These are phyloP conservation scores for Fraxinus platypoda DNA, from an alignment of 305 asterid genomes.

Conservation along the genomic window DNA sequence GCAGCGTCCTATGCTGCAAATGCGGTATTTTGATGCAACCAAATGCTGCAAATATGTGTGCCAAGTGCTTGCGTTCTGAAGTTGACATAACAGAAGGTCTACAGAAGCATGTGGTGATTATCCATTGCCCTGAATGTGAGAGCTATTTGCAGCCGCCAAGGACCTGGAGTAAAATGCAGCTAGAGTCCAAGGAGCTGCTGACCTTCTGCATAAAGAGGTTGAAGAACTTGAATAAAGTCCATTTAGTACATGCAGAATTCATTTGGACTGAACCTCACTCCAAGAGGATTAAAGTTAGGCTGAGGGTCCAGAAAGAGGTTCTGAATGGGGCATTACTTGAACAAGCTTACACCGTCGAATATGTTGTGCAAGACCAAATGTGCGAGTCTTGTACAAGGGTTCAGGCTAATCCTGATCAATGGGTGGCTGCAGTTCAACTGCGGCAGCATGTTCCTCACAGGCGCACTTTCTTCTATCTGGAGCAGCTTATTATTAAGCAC, in stretches of 20 bases:
- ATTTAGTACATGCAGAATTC: constrained; percentile 51
- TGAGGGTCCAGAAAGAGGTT: constrained; percentile 62
- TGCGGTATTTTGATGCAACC: constrained; percentile 62
- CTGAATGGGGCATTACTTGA: constrained; percentile 59
- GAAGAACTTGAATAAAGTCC: constrained; percentile 50
- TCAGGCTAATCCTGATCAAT: constrained; percentile 75
- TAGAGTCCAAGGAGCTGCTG: constrained; percentile 55
- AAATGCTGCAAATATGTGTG: constrained; percentile 62
- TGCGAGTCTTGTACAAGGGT: constrained; percentile 68
- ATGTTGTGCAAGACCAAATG: constrained; percentile 65
- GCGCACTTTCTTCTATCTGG: constrained; percentile 66
- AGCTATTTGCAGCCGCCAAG: constrained; percentile 55
- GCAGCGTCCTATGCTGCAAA: constrained; percentile 55
- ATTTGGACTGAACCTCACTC: constrained; percentile 66
- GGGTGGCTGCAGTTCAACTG: constrained; percentile 85
- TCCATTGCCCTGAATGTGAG: constrained; percentile 54
- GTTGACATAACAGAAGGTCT: constrained; percentile 59
- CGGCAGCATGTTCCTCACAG: constrained; percentile 76
- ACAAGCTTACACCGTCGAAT: constrained; percentile 55
- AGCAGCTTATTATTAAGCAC: constrained; percentile 61
- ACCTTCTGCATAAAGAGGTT: constrained; percentile 54
- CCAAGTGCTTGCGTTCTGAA: constrained; percentile 50
- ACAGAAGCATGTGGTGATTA: constrained; percentile 45
- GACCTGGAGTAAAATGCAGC: constrained; percentile 55
- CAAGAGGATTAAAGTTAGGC: constrained; percentile 59